Evolutionary conservation across 371 early-diverging fungal genomes (phyloP).

Genomic region (Rhizoclosmatium hyalinum): DNA sequence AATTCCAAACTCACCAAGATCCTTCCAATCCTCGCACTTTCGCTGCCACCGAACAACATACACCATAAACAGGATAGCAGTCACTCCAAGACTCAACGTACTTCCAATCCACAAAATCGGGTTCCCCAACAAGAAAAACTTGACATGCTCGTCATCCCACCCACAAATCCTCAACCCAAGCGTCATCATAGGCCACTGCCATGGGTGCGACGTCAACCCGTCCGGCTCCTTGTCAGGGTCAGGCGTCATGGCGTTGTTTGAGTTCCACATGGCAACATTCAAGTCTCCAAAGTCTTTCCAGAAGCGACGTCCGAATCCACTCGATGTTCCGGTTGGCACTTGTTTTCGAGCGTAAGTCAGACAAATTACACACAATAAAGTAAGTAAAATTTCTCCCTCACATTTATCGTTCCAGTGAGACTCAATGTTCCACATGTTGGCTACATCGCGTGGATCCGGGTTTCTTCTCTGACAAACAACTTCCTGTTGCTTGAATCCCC

Average conservation of each 20-base stretch:
- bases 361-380: slow-evolving; percentile 2
- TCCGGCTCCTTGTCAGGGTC: slow-evolving; percentile 95
- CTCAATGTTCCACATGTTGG: slow-evolving; percentile 97
- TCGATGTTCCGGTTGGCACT: slow-evolving; percentile 69
- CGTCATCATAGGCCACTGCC: slow-evolving; percentile 93
- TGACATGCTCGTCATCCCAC: slow-evolving; percentile 90
- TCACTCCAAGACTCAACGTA: slow-evolving; percentile 69
- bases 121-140: slow-evolving; percentile 96
- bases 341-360: neutral
- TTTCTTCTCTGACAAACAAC: slow-evolving; percentile 84
- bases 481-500: slow-evolving; percentile 99
- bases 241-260: slow-evolving; percentile 97
- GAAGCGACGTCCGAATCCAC: slow-evolving; percentile 75
- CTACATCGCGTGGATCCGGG: slow-evolving; percentile 58
- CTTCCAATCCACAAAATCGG: slow-evolving; percentile 96
- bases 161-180: slow-evolving; percentile 97
- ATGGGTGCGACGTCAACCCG: slow-evolving; percentile 84
- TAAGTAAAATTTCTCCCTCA: slow-evolving; percentile 39
- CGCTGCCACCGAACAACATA: slow-evolving; percentile 77
- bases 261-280: slow-evolving; percentile 97
- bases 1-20: slow-evolving; percentile 29
- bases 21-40: slow-evolving; percentile 66
- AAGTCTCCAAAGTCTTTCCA: slow-evolving; percentile 89
- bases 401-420: slow-evolving; percentile 79
- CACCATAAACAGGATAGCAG: slow-evolving; percentile 49